Evolutionary conservation across 2,329 filamentous ascomycete genomes (phyloP).

Genomic region (Colletotrichum nymphaeae): DNA sequence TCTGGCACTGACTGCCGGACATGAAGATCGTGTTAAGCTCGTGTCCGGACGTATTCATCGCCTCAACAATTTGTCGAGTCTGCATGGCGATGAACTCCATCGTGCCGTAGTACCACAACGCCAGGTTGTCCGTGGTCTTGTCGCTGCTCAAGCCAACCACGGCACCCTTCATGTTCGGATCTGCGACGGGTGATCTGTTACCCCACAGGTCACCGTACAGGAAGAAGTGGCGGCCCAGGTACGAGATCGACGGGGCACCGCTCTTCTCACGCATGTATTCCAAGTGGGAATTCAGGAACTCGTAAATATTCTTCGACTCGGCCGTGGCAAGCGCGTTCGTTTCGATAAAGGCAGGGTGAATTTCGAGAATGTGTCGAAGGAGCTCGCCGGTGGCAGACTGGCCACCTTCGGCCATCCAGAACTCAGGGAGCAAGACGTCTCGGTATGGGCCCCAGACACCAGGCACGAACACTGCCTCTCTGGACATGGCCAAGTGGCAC

Average conservation of each 20-base stretch:
- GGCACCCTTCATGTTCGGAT: constrained; percentile 91
- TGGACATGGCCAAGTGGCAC: constrained; percentile 96
- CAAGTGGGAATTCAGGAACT: constrained; percentile 91
- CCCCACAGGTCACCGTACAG: constrained; percentile 99
- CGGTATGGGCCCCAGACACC: constrained; percentile 98
- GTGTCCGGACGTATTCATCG: constrained; percentile 93
- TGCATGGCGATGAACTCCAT: constrained; percentile 99
- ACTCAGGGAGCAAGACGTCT: constrained; percentile 90
- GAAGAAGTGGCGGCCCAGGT: constrained; percentile 93
- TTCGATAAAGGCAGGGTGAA: constrained; percentile 89
- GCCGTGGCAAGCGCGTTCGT: constrained; percentile 83
- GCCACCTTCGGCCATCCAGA: constrained; percentile 97
- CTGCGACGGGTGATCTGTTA: constrained; percentile 93
- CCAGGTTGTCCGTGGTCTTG: constrained; percentile 87
- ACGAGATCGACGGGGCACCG: constrained; percentile 81
- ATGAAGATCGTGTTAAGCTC: constrained; percentile 95
- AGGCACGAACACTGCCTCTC: constrained; percentile 90
- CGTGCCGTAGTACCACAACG: constrained; percentile 92
- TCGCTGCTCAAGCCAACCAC: constrained; percentile 90
- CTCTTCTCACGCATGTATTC: constrained; percentile 77
- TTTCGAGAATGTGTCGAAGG: constrained; percentile 93
- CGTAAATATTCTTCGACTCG: constrained; percentile 90
- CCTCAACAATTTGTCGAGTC: constrained; percentile 92
- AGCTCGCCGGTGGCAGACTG: constrained; percentile 97
- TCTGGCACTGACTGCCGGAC: constrained; percentile 98